These are phyloP conservation scores for Cryoendolithus antarcticus DNA, from an alignment of 2,329 filamentous ascomycete species.

Conservation along the genomic window DNA sequence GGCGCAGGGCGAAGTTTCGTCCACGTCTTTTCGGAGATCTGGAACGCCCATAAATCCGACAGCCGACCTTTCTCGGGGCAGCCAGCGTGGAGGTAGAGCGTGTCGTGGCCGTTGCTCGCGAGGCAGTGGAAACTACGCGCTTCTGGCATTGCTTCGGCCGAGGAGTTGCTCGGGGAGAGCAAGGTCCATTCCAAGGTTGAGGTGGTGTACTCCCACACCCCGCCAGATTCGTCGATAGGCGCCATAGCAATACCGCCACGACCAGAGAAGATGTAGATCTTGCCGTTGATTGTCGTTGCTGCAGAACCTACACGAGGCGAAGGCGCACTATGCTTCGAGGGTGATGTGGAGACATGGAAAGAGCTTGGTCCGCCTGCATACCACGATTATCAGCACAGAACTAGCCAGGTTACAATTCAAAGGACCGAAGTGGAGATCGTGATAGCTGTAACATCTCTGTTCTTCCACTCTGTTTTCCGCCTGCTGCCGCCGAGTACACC, in stretches of 20 bases:
- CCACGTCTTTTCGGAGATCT: conserved; percentile 53
- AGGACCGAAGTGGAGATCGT: too few relatives aligned
- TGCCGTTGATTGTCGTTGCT: conserved; percentile 52
- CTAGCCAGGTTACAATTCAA: too few relatives aligned
- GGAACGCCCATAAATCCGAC: conserved; percentile 68
- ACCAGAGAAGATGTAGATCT: conserved; percentile 73
- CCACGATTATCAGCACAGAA: too few relatives aligned
- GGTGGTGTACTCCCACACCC: conserved; percentile 66
- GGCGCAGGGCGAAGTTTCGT: conserved; percentile 55
- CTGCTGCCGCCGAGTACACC: too few relatives aligned
- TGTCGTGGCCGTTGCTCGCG: conserved; percentile 52
- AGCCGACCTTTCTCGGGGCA: conserved; percentile 52
- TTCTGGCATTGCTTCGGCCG: conserved; percentile 40
- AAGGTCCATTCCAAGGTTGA: conserved; percentile 50
- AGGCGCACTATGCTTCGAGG: too few relatives aligned
- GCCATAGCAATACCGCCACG: conserved; percentile 57
- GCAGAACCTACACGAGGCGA: conserved; percentile 69
- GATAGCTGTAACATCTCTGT: background rate
- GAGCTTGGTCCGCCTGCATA: too few relatives aligned
- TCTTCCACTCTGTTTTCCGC: too few relatives aligned
- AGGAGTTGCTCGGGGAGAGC: conserved; percentile 42
- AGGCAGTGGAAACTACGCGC: conserved; percentile 62
- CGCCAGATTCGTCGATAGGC: conserved; percentile 60
- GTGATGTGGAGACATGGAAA: conserved; percentile 29
- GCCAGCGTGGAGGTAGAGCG: conserved; percentile 66